Conservation (phyloP, 1,284 basidiomycete genomes). For the Coriolopsis trogii region DNA sequence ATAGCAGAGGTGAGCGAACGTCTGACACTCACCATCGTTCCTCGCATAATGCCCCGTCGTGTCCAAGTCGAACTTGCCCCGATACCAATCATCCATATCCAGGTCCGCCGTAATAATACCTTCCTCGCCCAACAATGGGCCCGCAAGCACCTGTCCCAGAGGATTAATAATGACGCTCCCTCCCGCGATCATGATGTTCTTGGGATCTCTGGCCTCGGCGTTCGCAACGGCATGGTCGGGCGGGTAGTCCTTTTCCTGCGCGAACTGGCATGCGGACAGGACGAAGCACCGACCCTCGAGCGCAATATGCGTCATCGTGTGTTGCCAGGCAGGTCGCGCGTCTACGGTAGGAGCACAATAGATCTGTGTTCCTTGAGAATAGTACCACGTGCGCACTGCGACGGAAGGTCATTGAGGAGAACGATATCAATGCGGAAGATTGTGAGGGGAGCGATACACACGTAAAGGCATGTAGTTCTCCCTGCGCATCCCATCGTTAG, state of each 20-base stretch:
- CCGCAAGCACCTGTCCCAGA: conserved; percentile 67
- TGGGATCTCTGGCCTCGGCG: conserved; percentile 41
- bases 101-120: conserved; percentile 68
- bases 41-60: conserved; percentile 71
- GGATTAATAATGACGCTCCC: conserved; percentile 73
- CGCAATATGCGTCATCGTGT: conserved; percentile 74
- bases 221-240: conserved; percentile 52
- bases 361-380: conserved; percentile 62
- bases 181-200: conserved; percentile 68
- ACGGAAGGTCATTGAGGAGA: too few species aligned
- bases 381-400: conserved; percentile 62
- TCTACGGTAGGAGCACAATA: conserved; percentile 79
- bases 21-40: conserved; percentile 53
- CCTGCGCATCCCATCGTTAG: conserved; percentile 37
- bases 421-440: too few species aligned
- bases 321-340: conserved; percentile 62
- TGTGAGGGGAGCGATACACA: too few species aligned
- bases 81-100: conserved; percentile 59
- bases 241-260: conserved; percentile 65
- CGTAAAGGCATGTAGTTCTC: conserved; percentile 80
- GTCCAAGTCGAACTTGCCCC: conserved; percentile 78
- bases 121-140: conserved; percentile 62
- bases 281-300: conserved; percentile 81
- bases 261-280: conserved; percentile 65
- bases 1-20: neutral